Percentiles rank a stretch among this genome's conserved stretches.
These are phyloP conservation scores for Pyrenochaeta sp. DNA, from an alignment of 2,329 filamentous ascomycete genomes.

Conservation along the genomic window DNA sequence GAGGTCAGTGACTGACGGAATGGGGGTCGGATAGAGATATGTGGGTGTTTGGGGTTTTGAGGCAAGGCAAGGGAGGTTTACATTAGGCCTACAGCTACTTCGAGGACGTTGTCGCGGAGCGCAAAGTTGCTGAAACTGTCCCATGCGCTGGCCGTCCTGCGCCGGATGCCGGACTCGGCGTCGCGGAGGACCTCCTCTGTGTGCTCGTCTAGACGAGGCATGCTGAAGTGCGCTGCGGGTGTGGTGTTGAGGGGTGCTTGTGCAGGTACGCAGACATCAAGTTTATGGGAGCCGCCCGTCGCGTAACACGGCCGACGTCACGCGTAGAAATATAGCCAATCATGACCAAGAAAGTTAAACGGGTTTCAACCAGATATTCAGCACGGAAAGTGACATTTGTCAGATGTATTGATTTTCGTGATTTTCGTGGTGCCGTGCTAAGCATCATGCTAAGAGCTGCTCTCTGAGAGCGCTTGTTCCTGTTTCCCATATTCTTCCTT, in stretches of 20 bases:
- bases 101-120: slow-evolving; percentile 75
- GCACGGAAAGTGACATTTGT: no score
- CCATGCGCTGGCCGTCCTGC: slow-evolving; percentile 60
- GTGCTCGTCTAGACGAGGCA: slow-evolving; percentile 42
- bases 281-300: background rate
- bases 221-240: slow-evolving; percentile 9
- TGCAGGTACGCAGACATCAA: background rate
- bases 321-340: slow-evolving; percentile 2
- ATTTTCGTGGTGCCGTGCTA: no score
- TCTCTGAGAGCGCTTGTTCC: no score
- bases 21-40: no score
- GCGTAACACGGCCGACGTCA: slow-evolving; percentile 1
- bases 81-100: slow-evolving; percentile 80
- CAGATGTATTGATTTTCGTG: no score
- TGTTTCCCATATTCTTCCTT: background rate
- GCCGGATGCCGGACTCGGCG: slow-evolving; percentile 53
- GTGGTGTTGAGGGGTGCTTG: background rate
- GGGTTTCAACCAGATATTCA: no score
- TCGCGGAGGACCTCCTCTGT: slow-evolving; percentile 56
- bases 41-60: background rate
- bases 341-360: no score
- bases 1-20: no score
- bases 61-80: slow-evolving; percentile 37
- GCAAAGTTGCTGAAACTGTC: slow-evolving; percentile 75
- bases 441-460: no score